A percentile compares a stretch with the other conserved stretches of the same genome.
Evolutionary conservation across 768 basidiomycete genomes (phyloP).

Genomic region (Cystofilobasidium capitatum): DNA sequence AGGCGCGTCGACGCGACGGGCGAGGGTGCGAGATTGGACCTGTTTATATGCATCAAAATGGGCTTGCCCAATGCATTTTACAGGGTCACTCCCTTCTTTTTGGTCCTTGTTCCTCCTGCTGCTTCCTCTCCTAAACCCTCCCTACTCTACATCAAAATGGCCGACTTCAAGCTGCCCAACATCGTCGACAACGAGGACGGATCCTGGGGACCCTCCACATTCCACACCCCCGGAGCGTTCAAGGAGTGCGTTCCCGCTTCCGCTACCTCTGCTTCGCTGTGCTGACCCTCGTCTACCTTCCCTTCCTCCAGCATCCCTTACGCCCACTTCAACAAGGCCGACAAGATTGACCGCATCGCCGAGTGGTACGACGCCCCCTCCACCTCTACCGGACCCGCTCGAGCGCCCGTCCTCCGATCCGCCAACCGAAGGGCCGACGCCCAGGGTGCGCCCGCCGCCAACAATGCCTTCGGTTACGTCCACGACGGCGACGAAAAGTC

Average conservation of each 20-base stretch:
- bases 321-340: constrained; percentile 95
- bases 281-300: background rate
- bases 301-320: constrained; percentile 61
- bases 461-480: constrained; percentile 81
- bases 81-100: background rate
- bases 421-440: constrained; percentile 55
- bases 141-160: constrained; percentile 44
- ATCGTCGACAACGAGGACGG: constrained; percentile 89
- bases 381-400: background rate
- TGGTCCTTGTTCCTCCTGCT: background rate
- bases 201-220: constrained; percentile 72
- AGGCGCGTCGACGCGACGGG: too few species aligned
- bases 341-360: constrained; percentile 93
- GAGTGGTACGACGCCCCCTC: constrained; percentile 72
- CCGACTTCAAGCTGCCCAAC: constrained; percentile 73
- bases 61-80: too few species aligned
- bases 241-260: constrained; percentile 52
- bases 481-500: constrained; percentile 96
- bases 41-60: too few species aligned
- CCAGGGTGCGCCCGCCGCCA: constrained; percentile 50
- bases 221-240: constrained; percentile 78
- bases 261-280: background rate
- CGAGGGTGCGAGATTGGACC: too few species aligned
- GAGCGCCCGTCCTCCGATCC: constrained; percentile 11
- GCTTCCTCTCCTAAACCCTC: background rate